Percentiles rank a stretch among this genome's conserved stretches.
These are phyloP conservation scores for Starmerella roubikii DNA, from an alignment of 805 yeast genomes.

Conservation along the genomic window DNA sequence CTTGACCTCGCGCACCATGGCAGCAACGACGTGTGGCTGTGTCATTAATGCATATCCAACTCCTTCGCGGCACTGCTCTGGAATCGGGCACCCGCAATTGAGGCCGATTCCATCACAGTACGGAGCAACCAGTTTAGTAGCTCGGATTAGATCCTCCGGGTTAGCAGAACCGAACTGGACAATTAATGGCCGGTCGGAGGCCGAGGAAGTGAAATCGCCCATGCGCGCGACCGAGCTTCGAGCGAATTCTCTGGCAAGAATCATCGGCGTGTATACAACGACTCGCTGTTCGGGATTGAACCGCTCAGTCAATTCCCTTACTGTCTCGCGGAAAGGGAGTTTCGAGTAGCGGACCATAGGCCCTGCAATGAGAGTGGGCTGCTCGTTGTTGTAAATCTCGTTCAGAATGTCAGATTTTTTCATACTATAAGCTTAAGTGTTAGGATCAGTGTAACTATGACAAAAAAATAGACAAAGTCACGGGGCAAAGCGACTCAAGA, in stretches of 20 bases:
- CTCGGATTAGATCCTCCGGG: constrained; percentile 63
- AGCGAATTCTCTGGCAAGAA: constrained; percentile 86
- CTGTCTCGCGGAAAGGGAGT: constrained; percentile 74
- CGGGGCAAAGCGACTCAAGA: constrained; percentile 14
- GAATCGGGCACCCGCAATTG: constrained; percentile 96
- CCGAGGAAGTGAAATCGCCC: constrained; percentile 75
- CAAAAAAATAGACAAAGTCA: constrained; percentile 9
- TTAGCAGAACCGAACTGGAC: constrained; percentile 88
- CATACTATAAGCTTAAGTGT: constrained; percentile 6
- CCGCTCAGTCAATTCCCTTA: constrained; percentile 36
- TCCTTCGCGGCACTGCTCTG: constrained; percentile 88
- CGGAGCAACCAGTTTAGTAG: constrained; percentile 80
- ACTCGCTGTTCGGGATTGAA: constrained; percentile 40
- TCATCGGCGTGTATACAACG: constrained; percentile 91
- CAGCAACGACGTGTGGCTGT: constrained; percentile 63
- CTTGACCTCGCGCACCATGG: constrained; percentile 76
- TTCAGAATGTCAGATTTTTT: not conserved
- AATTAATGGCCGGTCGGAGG: constrained; percentile 52
- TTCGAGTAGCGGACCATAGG: constrained; percentile 98
- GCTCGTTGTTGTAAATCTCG: not conserved
- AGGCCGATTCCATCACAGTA: constrained; percentile 87
- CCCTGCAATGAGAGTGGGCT: constrained; percentile 50
- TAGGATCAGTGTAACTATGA: constrained; percentile 21
- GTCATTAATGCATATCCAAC: constrained; percentile 93
- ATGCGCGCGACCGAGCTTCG: constrained; percentile 67